Evolutionary conservation across 352 stramenopile genomes (phyloP).

Genomic region (Phytophthora pini): DNA sequence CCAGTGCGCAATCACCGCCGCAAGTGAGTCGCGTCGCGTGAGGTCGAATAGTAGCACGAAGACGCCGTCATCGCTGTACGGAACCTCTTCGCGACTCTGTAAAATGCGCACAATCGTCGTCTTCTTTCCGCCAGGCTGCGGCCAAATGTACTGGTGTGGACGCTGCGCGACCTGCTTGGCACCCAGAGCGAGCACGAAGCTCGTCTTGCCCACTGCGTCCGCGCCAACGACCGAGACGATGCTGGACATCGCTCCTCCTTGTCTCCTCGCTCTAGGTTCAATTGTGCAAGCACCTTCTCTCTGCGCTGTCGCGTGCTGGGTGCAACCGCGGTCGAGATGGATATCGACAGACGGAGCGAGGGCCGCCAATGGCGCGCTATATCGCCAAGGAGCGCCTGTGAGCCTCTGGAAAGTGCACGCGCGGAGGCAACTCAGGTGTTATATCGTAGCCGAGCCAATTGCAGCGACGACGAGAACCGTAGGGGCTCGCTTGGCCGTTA

Average conservation of each 20-base stretch:
- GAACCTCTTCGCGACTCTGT: conserved; percentile 17
- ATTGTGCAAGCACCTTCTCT: conserved; percentile 14
- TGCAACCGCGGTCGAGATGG: conserved; percentile 13
- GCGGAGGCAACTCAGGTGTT: neutral
- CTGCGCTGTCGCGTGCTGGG: conserved; percentile 18
- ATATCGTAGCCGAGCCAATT: conserved; percentile 10
- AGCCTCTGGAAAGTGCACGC: conserved; percentile 1
- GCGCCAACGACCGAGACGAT: conserved; percentile 52
- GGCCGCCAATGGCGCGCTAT: conserved; percentile 14
- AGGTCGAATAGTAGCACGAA: conserved; percentile 67
- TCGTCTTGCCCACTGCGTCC: conserved; percentile 53
- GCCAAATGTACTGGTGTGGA: conserved; percentile 24
- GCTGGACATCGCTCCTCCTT: conserved; percentile 26
- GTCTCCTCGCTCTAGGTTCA: conserved; percentile 7
- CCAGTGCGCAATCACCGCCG: conserved; percentile 52
- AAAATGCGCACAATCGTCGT: conserved; percentile 29
- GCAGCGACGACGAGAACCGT: neutral
- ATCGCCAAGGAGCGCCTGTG: conserved; percentile 1
- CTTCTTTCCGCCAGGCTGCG: conserved; percentile 19
- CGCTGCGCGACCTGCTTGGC: conserved; percentile 21
- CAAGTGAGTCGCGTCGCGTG: conserved; percentile 46
- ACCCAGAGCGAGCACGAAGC: conserved; percentile 58
- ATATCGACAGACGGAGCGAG: conserved; percentile 22
- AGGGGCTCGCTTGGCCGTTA: conserved; percentile 12
- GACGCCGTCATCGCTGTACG: conserved; percentile 25